Evolutionary conservation across 192 early-diverging fungal species (phyloP).

Genomic region (Backusella macrospora): DNA sequence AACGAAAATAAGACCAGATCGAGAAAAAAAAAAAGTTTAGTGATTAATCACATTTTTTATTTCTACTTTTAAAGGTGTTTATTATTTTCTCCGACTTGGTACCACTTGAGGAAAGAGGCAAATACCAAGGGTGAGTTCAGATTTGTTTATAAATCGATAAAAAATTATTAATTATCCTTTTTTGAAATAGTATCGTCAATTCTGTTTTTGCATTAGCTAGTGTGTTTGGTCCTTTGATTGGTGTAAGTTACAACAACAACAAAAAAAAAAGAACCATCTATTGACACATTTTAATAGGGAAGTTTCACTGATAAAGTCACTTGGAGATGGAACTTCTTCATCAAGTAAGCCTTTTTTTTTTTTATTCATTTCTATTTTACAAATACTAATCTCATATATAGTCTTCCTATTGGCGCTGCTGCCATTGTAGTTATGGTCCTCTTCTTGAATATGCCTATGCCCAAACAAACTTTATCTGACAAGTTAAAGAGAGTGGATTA

Average conservation of each 20-base stretch:
- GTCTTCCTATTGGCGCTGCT: slow-evolving; percentile 77
- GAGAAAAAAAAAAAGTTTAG: neutral
- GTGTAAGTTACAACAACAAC: slow-evolving; percentile 39
- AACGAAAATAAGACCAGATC: slow-evolving; percentile 50
- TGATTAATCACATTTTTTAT: neutral
- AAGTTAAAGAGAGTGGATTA: slow-evolving; percentile 76
- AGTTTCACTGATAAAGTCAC: slow-evolving; percentile 68
- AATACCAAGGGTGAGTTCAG: slow-evolving; percentile 34
- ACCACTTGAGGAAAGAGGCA: slow-evolving; percentile 73
- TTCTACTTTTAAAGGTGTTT: slow-evolving; percentile 47
- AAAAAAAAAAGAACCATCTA: neutral
- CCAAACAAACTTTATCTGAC: slow-evolving; percentile 50
- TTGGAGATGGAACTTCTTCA: slow-evolving; percentile 65
- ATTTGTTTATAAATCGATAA: neutral
- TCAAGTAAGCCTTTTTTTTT: slow-evolving; percentile 25
- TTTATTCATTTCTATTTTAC: neutral
- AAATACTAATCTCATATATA: slow-evolving; percentile 34
- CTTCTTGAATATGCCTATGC: slow-evolving; percentile 70
- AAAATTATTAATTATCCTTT: slow-evolving; percentile 41
- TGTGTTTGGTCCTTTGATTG: slow-evolving; percentile 85
- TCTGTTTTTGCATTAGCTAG: slow-evolving; percentile 80
- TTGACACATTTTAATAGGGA: slow-evolving; percentile 44
- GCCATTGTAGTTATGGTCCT: slow-evolving; percentile 62
- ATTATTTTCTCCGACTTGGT: slow-evolving; percentile 87
- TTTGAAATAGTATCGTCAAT: slow-evolving; percentile 71